phyloP scores from a whole-genome alignment of 441 rosid genomes.

The Bocquillonia castaneifolia region DNA sequence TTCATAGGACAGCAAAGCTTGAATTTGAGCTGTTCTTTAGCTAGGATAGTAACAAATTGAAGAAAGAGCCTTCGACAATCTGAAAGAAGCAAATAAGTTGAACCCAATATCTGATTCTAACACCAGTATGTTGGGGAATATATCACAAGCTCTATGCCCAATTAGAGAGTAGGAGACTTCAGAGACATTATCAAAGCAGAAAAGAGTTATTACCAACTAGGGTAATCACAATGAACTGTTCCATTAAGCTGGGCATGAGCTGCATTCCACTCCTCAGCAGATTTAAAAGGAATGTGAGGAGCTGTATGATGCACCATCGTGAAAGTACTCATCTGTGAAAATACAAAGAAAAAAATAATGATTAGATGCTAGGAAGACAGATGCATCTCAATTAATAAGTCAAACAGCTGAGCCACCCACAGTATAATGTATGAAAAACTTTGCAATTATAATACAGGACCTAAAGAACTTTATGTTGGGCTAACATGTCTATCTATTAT shows the following conservation, averaged over 20 bases:
- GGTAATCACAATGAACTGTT: constrained; percentile 90
- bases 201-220: constrained; percentile 52
- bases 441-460: background rate
- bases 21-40: background rate
- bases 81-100: constrained; percentile 1
- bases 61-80: background rate
- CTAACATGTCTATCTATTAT: background rate
- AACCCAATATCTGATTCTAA: constrained; percentile 6
- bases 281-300: constrained; percentile 84
- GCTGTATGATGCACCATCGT: constrained; percentile 97
- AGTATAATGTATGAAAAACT: background rate
- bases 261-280: constrained; percentile 71
- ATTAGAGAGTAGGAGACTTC: constrained; percentile 7
- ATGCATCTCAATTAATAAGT: background rate
- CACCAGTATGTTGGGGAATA: background rate
- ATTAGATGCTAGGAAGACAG: constrained; percentile 10
- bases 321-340: constrained; percentile 85
- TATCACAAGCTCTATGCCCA: background rate
- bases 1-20: background rate
- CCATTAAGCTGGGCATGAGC: constrained; percentile 89
- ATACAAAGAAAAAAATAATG: constrained; percentile 9
- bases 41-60: background rate
- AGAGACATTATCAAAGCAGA: background rate
- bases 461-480: background rate
- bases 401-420: background rate